Evolutionary conservation across 2,329 filamentous ascomycete genomes (phyloP).

Genomic region (Ophiostoma ulmi): DNA sequence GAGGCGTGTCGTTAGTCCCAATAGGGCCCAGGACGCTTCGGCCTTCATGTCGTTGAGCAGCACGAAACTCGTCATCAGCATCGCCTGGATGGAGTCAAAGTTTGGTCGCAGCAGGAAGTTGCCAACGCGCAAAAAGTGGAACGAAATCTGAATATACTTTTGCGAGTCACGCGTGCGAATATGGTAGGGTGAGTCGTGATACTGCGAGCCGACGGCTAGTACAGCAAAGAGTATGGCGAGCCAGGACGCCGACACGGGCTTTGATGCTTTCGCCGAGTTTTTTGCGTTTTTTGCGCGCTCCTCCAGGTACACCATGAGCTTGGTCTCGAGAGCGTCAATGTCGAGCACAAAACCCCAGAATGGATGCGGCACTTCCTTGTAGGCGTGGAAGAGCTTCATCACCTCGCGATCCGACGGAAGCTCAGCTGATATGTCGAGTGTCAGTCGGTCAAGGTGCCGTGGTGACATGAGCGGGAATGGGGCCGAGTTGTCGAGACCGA

Average conservation of each 20-base stretch:
- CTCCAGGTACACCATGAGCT: slow-evolving; percentile 60
- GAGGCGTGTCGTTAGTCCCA: slow-evolving; percentile 60
- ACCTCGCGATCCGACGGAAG: slow-evolving; percentile 61
- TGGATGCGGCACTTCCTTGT: slow-evolving; percentile 62
- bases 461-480: slow-evolving; percentile 64
- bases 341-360: slow-evolving; percentile 65
- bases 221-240: slow-evolving; percentile 61
- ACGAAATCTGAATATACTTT: slow-evolving; percentile 58
- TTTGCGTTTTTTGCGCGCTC: slow-evolving; percentile 55
- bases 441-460: slow-evolving; percentile 55
- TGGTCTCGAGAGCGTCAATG: slow-evolving; percentile 60
- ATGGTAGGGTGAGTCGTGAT: slow-evolving; percentile 60
- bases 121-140: slow-evolving; percentile 58
- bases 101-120: slow-evolving; percentile 61
- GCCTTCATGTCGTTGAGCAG: slow-evolving; percentile 66
- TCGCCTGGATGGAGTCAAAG: slow-evolving; percentile 60
- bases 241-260: slow-evolving; percentile 58
- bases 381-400: slow-evolving; percentile 62
- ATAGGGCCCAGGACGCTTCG: slow-evolving; percentile 61
- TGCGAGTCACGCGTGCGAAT: slow-evolving; percentile 55
- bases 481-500: slow-evolving; percentile 60
- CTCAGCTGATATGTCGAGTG: slow-evolving; percentile 56
- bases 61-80: slow-evolving; percentile 59
- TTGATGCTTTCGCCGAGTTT: slow-evolving; percentile 27
- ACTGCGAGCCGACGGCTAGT: slow-evolving; percentile 61